phyloP scores from a whole-genome alignment of 73 alveolate genomes.

The Urostyla sp. region DNA sequence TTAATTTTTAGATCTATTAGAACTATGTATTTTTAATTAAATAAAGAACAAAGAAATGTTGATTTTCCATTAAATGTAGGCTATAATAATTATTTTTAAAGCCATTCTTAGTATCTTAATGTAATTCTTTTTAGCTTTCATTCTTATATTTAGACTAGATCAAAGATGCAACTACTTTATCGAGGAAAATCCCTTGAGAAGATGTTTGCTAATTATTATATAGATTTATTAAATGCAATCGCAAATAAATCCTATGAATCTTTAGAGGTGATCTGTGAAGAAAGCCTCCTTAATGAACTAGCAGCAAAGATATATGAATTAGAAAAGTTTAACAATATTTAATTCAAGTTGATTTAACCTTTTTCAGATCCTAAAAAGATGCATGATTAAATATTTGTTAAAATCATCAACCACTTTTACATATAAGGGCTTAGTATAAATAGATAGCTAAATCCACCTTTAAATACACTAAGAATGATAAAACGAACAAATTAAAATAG shows the following conservation, averaged over 20 bases:
- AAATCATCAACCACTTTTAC: slow-evolving; percentile 44
- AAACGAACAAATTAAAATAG: background rate
- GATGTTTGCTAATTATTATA: background rate
- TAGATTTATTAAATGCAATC: slow-evolving; percentile 36
- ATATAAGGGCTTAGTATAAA: background rate
- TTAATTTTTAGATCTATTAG: no score
- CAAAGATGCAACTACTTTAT: background rate
- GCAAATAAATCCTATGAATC: slow-evolving; percentile 30
- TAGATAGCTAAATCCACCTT: slow-evolving; percentile 14
- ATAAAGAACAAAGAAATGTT: slow-evolving; percentile 6
- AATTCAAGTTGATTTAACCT: background rate
- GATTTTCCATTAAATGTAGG: slow-evolving; percentile 58
- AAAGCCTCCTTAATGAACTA: slow-evolving; percentile 8
- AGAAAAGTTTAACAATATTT: slow-evolving; percentile 11
- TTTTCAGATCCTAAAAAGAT: background rate
- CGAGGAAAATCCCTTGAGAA: background rate
- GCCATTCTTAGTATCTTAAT: slow-evolving; percentile 11
- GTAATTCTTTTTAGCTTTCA: background rate
- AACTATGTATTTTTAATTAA: slow-evolving; percentile 35
- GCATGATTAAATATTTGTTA: background rate
- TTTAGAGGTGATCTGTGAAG: slow-evolving; percentile 22
- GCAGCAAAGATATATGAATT: slow-evolving; percentile 52
- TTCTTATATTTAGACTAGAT: background rate
- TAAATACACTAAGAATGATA: background rate
- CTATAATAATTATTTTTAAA: slow-evolving; percentile 37